Evolutionary conservation across 768 basidiomycete genomes (phyloP), one percentile per base, ranked within the genome.

Genomic region (Amanita exitialis): DNA sequence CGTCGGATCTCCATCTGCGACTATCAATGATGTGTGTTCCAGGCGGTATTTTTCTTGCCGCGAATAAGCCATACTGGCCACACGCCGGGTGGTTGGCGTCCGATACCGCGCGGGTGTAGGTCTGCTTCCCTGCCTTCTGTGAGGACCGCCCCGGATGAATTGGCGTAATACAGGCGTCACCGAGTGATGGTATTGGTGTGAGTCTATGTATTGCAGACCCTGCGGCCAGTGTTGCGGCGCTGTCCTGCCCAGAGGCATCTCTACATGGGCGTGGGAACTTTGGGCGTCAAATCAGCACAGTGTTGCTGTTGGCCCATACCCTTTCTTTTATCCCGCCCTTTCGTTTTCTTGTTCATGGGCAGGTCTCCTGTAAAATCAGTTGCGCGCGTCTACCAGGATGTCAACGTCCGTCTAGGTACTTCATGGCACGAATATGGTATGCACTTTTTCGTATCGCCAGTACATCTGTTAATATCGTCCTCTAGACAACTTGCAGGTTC

Each of bases 341-440:
- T 51, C 34, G 9, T 39, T 20, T 38, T 43, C 47, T 51, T 52
- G 62, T 64, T 63, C 57, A 87, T 88, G 86, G 84, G 82, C 61
- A 75, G 85, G 64, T 77, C 82, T 58, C 71, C 80, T 41, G 75
- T 79, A 49, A 86, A 85, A 66, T 90, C 88, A 43, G 84, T 91
- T 44, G 80, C 89, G 60, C 83, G 89, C 61, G 83, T 93, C 37
- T 96, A 96, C 64, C 68, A 84, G 50, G 85, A 93, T 68, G 91
- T 92, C 60, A 95, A 95, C 65, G 76, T 80, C 59, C 83, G 83
- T 63, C 73, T 91, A 56, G 93, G 93, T 16, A 79, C 90, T 53
- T 79, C 88, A 56, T 96, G 93, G 93, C 85, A 91, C 65, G 93
- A 96, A 79, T 96, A 96, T 64, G 93, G 93, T 94, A 57, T 59